Evolutionary conservation across 2,329 filamentous ascomycete species (phyloP).

Genomic region (Colletotrichum limetticola): DNA sequence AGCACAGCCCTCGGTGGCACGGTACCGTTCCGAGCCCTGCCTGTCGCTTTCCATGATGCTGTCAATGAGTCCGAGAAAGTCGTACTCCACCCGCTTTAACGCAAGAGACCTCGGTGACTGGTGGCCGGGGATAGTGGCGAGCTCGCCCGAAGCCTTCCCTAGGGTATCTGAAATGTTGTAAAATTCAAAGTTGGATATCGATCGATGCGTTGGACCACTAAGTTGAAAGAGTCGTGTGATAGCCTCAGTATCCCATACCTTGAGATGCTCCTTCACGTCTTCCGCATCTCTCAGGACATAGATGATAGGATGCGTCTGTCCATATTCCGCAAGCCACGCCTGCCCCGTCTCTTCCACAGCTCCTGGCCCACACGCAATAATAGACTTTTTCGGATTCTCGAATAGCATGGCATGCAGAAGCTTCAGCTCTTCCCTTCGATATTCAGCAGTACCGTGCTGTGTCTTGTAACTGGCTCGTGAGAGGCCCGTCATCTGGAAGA

Average conservation of each 20-base stretch:
- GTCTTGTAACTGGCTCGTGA: constrained; percentile 73
- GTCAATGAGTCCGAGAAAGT: constrained; percentile 73
- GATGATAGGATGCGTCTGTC: constrained; percentile 74
- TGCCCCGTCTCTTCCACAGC: constrained; percentile 70
- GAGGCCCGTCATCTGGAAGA: constrained; percentile 71
- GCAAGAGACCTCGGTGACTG: constrained; percentile 66
- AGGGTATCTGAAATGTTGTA: constrained; percentile 75
- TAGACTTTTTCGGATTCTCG: constrained; percentile 66
- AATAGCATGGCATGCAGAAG: constrained; percentile 70
- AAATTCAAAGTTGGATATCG: constrained; percentile 79
- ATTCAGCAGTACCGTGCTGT: constrained; percentile 68
- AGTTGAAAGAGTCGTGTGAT: constrained; percentile 68
- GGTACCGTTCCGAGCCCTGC: constrained; percentile 59
- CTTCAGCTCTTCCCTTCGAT: constrained; percentile 70
- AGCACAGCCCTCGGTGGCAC: constrained; percentile 72
- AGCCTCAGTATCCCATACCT: constrained; percentile 62
- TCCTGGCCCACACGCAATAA: constrained; percentile 77
- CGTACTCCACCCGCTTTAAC: constrained; percentile 73
- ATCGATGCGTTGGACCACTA: constrained; percentile 67
- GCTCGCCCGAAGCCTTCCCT: neutral
- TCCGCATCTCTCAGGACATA: constrained; percentile 74
- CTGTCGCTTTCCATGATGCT: constrained; percentile 66
- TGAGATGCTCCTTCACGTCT: constrained; percentile 72
- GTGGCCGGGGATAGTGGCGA: constrained; percentile 39
- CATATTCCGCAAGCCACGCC: constrained; percentile 68